A percentile compares a stretch with the other conserved stretches of the same genome.
These are phyloP conservation scores for Scheffersomyces cryptocercus DNA, from an alignment of 1,139 yeast genomes.

Conservation along the genomic window DNA sequence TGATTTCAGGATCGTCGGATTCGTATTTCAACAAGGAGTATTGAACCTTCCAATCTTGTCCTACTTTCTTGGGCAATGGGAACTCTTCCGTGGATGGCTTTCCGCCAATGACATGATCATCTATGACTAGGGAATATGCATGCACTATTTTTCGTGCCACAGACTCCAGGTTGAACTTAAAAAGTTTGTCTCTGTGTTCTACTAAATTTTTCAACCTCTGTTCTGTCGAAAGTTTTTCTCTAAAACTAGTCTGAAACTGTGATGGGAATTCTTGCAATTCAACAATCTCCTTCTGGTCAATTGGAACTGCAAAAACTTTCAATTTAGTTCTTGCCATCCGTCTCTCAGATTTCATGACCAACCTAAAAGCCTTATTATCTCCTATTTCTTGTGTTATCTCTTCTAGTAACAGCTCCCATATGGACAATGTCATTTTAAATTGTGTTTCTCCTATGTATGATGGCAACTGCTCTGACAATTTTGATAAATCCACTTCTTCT, in stretches of 20 bases:
- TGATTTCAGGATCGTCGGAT: constrained; percentile 1
- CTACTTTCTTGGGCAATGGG: constrained; percentile 11
- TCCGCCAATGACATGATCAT: constrained; percentile 13
- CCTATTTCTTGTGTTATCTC: constrained; percentile 29
- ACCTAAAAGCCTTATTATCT: constrained; percentile 27
- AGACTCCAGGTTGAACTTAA: constrained; percentile 14
- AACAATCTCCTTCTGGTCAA: constrained; percentile 24
- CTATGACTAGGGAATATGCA: constrained; percentile 11
- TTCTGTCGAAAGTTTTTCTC: constrained; percentile 16
- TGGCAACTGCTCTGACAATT: constrained; percentile 36
- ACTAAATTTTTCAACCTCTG: constrained; percentile 15
- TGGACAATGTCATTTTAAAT: constrained; percentile 60
- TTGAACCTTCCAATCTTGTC: constrained; percentile 12
- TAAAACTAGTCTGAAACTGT: constrained; percentile 22
- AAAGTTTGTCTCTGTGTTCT: constrained; percentile 17
- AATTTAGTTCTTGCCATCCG: constrained; percentile 15
- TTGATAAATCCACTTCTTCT: constrained; percentile 16
- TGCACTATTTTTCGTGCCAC: constrained; percentile 6
- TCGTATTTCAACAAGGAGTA: constrained; percentile 3
- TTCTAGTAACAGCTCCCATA: constrained; percentile 58
- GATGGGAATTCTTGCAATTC: constrained; percentile 24
- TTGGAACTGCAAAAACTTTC: constrained; percentile 34
- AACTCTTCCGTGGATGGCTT: constrained; percentile 3
- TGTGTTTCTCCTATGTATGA: constrained; percentile 68
- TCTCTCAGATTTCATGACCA: constrained; percentile 24